A percentile compares a stretch with the other conserved stretches of the same genome.
These are phyloP conservation scores for Rhodotorula kratochvilovae DNA, from an alignment of 768 basidiomycete species.

Conservation along the genomic window DNA sequence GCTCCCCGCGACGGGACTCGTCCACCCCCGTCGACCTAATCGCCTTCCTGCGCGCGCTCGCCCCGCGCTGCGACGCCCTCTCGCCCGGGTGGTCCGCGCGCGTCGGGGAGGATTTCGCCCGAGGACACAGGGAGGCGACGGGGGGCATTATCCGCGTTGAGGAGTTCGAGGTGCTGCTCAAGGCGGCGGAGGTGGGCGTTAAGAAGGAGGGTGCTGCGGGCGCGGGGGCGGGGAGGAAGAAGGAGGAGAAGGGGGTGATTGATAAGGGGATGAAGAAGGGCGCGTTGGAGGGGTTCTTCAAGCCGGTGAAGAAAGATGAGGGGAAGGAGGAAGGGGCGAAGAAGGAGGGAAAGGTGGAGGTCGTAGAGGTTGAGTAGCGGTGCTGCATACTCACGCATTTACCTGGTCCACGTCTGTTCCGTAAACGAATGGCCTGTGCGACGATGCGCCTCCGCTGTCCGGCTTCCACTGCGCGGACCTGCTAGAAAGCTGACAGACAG, in stretches of 20 bases:
- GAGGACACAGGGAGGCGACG: slow-evolving; percentile 55
- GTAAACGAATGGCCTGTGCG: background rate
- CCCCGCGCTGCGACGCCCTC: slow-evolving; percentile 11
- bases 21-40: slow-evolving; percentile 14
- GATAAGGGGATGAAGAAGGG: slow-evolving; percentile 27
- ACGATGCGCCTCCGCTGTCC: no score
- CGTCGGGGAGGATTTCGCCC: slow-evolving; percentile 53
- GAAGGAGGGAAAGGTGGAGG: background rate
- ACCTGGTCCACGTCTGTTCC: no score
- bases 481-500: no score
- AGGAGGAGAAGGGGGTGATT: background rate
- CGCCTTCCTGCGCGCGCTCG: slow-evolving; percentile 18
- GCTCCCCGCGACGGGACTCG: slow-evolving; percentile 14
- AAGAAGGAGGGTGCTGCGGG: slow-evolving; percentile 8
- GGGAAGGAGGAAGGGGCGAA: background rate
- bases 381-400: no score
- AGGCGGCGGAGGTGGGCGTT: slow-evolving; percentile 21
- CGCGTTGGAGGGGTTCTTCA: slow-evolving; percentile 29
- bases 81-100: slow-evolving; percentile 42
- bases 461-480: no score
- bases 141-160: slow-evolving; percentile 54
- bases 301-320: background rate
- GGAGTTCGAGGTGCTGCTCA: slow-evolving; percentile 34
- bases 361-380: background rate
- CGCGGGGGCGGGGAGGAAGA: background rate